A percentile compares a stretch with the other conserved stretches of the same genome.
These are phyloP conservation scores for Mucor velutinosus DNA, from an alignment of 371 early-diverging fungal species.

Conservation along the genomic window DNA sequence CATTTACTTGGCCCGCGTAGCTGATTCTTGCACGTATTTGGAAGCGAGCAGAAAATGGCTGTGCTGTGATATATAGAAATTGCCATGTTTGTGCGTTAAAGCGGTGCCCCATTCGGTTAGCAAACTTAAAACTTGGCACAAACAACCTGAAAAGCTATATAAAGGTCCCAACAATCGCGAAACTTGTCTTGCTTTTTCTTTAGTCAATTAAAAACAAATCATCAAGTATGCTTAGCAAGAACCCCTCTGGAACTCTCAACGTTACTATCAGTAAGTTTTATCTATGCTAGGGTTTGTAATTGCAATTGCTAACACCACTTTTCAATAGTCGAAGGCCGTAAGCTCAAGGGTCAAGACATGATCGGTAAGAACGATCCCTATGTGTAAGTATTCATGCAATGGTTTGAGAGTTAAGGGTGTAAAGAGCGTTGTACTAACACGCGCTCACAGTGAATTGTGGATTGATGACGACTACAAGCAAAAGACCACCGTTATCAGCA, in stretches of 20 bases:
- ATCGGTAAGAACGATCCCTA: conserved; percentile 32
- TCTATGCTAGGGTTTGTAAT: not conserved
- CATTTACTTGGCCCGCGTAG: not conserved
- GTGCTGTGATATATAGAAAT: not conserved
- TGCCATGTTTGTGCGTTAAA: not conserved
- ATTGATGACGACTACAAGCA: conserved; percentile 30
- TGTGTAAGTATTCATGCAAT: conserved; percentile 22
- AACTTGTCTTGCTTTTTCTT: not conserved
- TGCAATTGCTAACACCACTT: not conserved
- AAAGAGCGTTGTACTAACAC: not conserved
- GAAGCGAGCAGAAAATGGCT: not conserved
- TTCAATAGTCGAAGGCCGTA: conserved; percentile 28
- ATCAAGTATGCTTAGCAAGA: conserved; percentile 22
- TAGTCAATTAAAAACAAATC: not conserved
- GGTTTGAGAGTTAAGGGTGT: not conserved
- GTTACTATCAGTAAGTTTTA: conserved; percentile 32
- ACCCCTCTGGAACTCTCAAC: conserved; percentile 23
- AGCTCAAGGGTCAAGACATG: conserved; percentile 28
- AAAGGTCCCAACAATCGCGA: conserved; percentile 1
- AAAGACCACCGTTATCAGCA: conserved; percentile 52
- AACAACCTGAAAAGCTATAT: conserved; percentile 9
- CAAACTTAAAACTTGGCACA: not conserved
- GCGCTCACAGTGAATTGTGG: conserved; percentile 25
- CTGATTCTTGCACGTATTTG: not conserved
- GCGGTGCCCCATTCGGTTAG: not conserved